Conservation (phyloP, 2,329 filamentous ascomycete species). For the Plenodomus lindquistii region DNA sequence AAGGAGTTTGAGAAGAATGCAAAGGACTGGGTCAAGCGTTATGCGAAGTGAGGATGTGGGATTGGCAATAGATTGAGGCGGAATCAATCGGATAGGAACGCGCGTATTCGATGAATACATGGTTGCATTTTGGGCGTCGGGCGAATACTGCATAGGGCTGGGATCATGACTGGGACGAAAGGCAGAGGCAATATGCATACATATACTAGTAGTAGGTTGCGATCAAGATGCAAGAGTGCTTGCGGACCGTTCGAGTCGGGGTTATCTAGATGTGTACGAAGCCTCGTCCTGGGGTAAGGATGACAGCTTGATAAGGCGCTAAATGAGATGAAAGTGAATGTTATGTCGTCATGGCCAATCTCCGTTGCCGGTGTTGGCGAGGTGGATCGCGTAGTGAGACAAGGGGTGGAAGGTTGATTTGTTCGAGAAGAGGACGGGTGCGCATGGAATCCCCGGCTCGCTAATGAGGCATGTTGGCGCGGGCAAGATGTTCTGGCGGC, state of each 20-base stretch:
- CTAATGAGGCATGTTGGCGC: not conserved
- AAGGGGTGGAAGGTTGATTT: not conserved
- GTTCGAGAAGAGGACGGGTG: slow-evolving; percentile 7
- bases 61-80: not conserved
- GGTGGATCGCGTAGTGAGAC: slow-evolving; percentile 13
- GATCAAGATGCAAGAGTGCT: not conserved
- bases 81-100: slow-evolving; percentile 1
- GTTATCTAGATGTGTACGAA: slow-evolving; percentile 2
- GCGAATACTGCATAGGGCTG: slow-evolving; percentile 30
- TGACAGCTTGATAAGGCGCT: not conserved
- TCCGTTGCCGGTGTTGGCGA: slow-evolving; percentile 9
- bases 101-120: slow-evolving; percentile 11
- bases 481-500: not conserved
- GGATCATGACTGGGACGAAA: not conserved
- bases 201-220: not conserved
- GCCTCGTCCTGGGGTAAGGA: slow-evolving; percentile 3
- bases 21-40: slow-evolving; percentile 71
- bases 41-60: slow-evolving; percentile 57
- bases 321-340: slow-evolving; percentile 18
- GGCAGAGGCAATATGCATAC: slow-evolving; percentile 12
- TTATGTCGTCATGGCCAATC: slow-evolving; percentile 26
- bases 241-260: slow-evolving; percentile 4
- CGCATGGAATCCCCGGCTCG: not conserved
- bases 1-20: slow-evolving; percentile 75
- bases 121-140: slow-evolving; percentile 41